Conservation (phyloP, 768 basidiomycete species). For the Russula lepida region DNA sequence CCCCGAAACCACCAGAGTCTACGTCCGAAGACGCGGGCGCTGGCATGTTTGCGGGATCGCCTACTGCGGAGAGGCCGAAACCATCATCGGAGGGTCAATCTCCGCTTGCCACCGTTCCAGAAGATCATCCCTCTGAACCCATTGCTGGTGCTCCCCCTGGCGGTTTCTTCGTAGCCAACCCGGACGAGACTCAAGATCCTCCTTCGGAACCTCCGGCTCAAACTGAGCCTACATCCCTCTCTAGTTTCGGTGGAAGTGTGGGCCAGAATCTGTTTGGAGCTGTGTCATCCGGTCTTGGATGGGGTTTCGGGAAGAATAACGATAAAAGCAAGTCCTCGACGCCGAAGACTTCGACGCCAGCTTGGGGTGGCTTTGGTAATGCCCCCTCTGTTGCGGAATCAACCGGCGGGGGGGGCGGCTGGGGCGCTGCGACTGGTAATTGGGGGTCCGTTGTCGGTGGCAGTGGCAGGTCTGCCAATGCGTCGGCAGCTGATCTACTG, state of each 20-base stretch:
- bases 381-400: constrained; percentile 3
- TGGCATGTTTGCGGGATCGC: neutral
- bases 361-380: constrained; percentile 1
- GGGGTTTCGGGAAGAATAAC: constrained; percentile 10
- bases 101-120: constrained; percentile 6
- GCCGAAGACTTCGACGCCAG: neutral
- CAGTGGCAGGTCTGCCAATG: neutral
- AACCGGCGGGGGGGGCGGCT: neutral
- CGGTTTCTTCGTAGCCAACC: neutral
- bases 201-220: neutral
- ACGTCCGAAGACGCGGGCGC: neutral
- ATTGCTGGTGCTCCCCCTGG: neutral
- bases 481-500: constrained; percentile 6
- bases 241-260: neutral
- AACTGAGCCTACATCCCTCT: neutral
- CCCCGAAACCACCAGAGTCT: constrained; percentile 7
- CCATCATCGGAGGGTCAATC: neutral
- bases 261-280: neutral
- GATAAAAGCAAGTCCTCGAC: constrained; percentile 2
- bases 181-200: neutral
- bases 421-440: constrained; percentile 17
- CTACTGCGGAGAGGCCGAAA: neutral
- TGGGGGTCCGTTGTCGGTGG: neutral
- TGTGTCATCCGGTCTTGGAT: neutral
- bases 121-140: neutral